Conservation (phyloP, 2,329 filamentous ascomycete genomes). For the Diplodia sapinea region DNA sequence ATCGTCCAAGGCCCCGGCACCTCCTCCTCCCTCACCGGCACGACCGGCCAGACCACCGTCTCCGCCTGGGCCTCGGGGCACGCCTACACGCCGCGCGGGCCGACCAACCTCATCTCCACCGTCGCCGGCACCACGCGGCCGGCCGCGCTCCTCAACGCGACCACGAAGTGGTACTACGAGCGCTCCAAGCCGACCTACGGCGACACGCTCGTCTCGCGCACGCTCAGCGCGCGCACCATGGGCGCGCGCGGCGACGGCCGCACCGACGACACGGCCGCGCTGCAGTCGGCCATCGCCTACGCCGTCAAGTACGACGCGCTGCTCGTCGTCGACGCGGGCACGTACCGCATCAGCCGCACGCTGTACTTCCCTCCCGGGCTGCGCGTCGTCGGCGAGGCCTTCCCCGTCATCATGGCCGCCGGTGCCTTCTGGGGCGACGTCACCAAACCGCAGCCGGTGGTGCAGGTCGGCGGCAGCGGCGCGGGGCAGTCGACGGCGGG, state of each 20-base stretch:
- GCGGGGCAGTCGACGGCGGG: conserved; percentile 57
- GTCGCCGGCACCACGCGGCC: conserved; percentile 54
- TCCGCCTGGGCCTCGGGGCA: conserved; percentile 45
- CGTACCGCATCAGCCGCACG: conserved; percentile 61
- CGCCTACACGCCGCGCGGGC: conserved; percentile 46
- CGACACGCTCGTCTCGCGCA: conserved; percentile 56
- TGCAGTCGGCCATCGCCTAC: conserved; percentile 74
- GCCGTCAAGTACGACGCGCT: conserved; percentile 60
- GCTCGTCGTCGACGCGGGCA: conserved; percentile 64
- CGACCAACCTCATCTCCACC: conserved; percentile 51
- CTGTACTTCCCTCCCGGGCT: conserved; percentile 69
- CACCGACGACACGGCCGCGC: conserved; percentile 79
- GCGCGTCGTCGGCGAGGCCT: conserved; percentile 83
- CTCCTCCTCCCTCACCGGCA: conserved; percentile 35
- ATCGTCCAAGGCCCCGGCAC: conserved; percentile 38
- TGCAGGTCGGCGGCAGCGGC: conserved; percentile 67
- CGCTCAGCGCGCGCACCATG: conserved; percentile 42
- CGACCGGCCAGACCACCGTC: conserved; percentile 34
- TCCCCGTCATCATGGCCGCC: conserved; percentile 80
- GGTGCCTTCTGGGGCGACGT: conserved; percentile 61
- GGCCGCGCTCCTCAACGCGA: conserved; percentile 51
- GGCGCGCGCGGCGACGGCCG: conserved; percentile 77
- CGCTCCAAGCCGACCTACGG: conserved; percentile 58
- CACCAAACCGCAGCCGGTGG: conserved; percentile 64
- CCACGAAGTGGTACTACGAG: conserved; percentile 55